These are phyloP conservation scores for Botrytis fabae DNA, from an alignment of 2,329 filamentous ascomycete genomes.

Conservation along the genomic window DNA sequence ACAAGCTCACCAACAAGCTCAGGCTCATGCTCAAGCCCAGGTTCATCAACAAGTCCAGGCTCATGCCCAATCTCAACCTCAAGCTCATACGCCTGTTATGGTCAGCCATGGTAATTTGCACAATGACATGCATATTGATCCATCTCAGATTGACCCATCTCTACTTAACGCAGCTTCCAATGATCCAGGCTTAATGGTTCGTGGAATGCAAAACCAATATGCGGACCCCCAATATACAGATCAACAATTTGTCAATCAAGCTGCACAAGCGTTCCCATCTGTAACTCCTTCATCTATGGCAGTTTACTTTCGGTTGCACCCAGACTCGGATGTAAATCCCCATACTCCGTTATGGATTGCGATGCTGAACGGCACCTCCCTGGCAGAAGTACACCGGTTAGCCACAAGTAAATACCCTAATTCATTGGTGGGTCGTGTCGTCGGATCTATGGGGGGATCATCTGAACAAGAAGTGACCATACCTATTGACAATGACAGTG, in stretches of 20 bases:
- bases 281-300: conserved; percentile 47
- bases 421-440: conserved; percentile 58
- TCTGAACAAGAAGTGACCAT: conserved; percentile 58
- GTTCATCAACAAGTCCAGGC: conserved; percentile 30
- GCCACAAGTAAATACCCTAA: conserved; percentile 62
- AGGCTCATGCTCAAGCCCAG: conserved; percentile 29
- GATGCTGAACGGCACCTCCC: conserved; percentile 54
- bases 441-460: conserved; percentile 63
- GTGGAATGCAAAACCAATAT: conserved; percentile 40
- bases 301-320: conserved; percentile 69
- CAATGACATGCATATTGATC: conserved; percentile 62
- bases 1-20: conserved; percentile 27
- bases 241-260: conserved; percentile 43
- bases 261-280: conserved; percentile 44
- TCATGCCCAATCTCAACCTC: conserved; percentile 15
- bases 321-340: conserved; percentile 57
- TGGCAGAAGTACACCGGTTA: conserved; percentile 63
- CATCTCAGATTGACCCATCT: conserved; percentile 63
- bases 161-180: conserved; percentile 55
- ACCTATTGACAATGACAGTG: conserved; percentile 67
- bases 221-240: conserved; percentile 38
- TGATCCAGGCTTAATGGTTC: conserved; percentile 40
- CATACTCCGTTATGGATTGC: conserved; percentile 63
- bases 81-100: conserved; percentile 34
- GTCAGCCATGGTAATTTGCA: conserved; percentile 53